phyloP scores from a whole-genome alignment of 148 eudicot genomes.

The Rhododendron vialii region DNA sequence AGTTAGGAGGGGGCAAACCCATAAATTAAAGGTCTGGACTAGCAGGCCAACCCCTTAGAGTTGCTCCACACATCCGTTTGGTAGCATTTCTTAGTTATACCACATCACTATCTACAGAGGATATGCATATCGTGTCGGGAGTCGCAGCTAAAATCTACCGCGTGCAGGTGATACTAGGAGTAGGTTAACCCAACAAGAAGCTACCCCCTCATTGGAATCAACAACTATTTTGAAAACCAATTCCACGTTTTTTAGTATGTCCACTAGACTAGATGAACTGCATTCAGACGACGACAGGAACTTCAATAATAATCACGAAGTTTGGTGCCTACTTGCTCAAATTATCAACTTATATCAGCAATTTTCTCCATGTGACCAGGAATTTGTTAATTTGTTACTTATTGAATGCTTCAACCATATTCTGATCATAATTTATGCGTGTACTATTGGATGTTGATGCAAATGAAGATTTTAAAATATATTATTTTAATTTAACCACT shows the following conservation, averaged over 20 bases:
- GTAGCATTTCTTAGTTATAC: too few relatives aligned
- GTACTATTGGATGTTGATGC: too few relatives aligned
- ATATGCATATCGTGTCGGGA: neutral
- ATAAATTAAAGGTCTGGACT: too few relatives aligned
- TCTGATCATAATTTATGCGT: too few relatives aligned
- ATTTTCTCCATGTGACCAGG: neutral
- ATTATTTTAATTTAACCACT: too few relatives aligned
- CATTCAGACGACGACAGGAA: neutral
- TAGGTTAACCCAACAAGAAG: neutral
- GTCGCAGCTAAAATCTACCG: neutral
- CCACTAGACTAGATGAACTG: neutral
- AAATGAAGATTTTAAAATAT: too few relatives aligned
- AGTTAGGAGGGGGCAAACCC: too few relatives aligned
- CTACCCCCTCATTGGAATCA: neutral
- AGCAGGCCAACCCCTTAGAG: too few relatives aligned
- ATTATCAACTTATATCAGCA: neutral
- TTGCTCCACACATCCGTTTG: too few relatives aligned
- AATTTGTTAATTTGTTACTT: neutral
- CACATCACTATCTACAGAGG: neutral
- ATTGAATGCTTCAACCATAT: neutral
- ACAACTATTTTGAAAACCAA: too few relatives aligned
- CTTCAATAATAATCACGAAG: neutral
- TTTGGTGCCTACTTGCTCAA: neutral
- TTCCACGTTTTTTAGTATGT: neutral
- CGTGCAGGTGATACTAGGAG: neutral